Evolutionary conservation across 2,329 filamentous ascomycete genomes (phyloP), one percentile per base, ranked within the genome.

Genomic region (Monilinia aucupariae): DNA sequence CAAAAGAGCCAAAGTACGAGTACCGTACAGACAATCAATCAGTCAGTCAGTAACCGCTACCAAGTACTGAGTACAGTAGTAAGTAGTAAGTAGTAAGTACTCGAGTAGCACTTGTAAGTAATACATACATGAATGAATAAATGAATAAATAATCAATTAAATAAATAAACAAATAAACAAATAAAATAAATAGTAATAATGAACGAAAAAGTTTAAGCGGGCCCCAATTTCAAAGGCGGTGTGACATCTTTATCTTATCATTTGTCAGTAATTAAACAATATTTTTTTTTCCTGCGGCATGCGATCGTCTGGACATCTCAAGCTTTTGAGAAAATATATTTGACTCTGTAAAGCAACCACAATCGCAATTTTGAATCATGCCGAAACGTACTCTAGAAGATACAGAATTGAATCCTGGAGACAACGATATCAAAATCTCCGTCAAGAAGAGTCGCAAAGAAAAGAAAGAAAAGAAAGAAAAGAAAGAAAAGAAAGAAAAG

Each of bases 381-480:
- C 58, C 68, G 17, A 74, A 74, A 71, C 71, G 72, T 43, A 67
- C 69, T 9, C 56, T 74, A 17, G 72, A 74, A 34, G 71, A 72
- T 48, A 58, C 71, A 13, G 71, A 66, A 22, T 53, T 71, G 10
- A 61, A 58, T 30, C 67, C 66, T 65, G 65, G 47, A 7, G 66
- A 59, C 25, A 52, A 53, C n/a, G 34, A 54, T 47, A n/a, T 53
- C 2, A 47, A 53, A 27, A 65, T 67, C 58, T 63, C 56, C 41
- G 45, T 58, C 25, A 74, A 74, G 64, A 73, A 74, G 56, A 72
- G 66, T 50, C 67, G 67, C 53, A 73, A 70, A 51, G 68, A 70
- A 25, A 67, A 64, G 45, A 68, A 67, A 64, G 50, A 55, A 32
- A 41, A 50, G 25, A 65, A 71, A 45, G n/a, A n/a, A n/a, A n/a